These are phyloP conservation scores for Acanthamoeba lenticulata DNA, from an alignment of 208 protist species.

Conservation along the genomic window DNA sequence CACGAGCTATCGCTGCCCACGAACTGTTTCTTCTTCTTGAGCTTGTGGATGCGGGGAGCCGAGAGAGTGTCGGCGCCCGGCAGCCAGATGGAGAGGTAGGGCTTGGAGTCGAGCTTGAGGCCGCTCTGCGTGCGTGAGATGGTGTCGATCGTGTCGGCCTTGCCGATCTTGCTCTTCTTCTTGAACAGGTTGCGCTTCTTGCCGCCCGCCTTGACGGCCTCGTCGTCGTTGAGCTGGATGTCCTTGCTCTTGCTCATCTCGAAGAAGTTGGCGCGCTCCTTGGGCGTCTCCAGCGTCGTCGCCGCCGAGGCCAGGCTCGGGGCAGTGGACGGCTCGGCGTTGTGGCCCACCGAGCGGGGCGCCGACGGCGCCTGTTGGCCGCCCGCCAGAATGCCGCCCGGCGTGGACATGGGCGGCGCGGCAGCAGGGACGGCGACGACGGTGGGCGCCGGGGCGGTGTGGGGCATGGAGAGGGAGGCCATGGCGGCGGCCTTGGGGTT, in stretches of 20 bases:
- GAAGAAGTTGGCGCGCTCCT: neutral
- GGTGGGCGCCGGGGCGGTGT: neutral
- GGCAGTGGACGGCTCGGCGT: neutral
- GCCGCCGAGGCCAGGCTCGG: neutral
- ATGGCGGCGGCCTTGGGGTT: neutral
- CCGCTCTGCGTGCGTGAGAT: neutral
- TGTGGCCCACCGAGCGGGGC: neutral
- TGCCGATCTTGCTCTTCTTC: slow-evolving; percentile 5
- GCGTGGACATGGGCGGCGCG: neutral
- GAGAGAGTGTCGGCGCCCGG: neutral
- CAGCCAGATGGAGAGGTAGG: slow-evolving; percentile 51
- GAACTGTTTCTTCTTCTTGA: slow-evolving; percentile 9
- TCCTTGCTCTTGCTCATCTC: neutral
- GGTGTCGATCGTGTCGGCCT: neutral
- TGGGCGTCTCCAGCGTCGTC: neutral
- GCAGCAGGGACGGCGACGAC: neutral
- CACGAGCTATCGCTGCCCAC: neutral
- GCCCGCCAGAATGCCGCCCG: too few species aligned
- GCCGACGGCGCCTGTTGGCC: neutral
- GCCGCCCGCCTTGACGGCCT: neutral
- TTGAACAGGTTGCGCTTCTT: neutral
- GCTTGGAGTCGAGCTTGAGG: slow-evolving; percentile 9
- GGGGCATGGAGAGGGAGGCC: slow-evolving; percentile 12
- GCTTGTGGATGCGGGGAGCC: neutral
- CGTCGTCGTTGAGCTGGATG: neutral